phyloP scores from a whole-genome alignment of 1,284 basidiomycete genomes.

The Papiliotrema flavescens region DNA sequence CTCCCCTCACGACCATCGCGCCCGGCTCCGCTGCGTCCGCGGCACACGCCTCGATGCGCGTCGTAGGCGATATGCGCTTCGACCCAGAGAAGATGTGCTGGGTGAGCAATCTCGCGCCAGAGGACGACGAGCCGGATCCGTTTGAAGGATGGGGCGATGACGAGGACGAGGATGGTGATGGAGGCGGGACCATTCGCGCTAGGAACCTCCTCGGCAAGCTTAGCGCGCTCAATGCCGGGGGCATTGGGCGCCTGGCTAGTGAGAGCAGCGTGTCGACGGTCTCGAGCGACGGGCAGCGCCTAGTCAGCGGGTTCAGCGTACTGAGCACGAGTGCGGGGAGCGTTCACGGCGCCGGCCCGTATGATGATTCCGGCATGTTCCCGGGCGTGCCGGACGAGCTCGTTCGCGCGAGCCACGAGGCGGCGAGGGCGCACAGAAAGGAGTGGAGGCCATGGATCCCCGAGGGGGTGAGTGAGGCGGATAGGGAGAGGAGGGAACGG shows the following conservation, averaged over 20 bases:
- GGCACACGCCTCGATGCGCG: conserved; percentile 50
- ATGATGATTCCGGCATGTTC: no score
- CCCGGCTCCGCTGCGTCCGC: conserved; percentile 88
- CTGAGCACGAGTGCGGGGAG: no score
- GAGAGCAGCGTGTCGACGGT: conserved; percentile 53
- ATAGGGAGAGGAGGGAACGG: conserved; percentile 23
- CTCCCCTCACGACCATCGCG: no score
- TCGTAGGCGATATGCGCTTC: conserved; percentile 96
- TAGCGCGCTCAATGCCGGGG: background rate
- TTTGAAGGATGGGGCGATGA: conserved; percentile 86
- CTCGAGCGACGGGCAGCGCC: conserved; percentile 1
- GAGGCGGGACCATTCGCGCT: conserved; percentile 61
- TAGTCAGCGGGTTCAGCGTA: no score
- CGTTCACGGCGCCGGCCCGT: no score
- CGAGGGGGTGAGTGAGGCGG: conserved; percentile 6
- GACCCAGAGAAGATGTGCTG: conserved; percentile 92
- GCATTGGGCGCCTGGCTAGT: conserved; percentile 53
- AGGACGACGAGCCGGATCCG: conserved; percentile 88
- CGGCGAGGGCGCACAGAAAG: conserved; percentile 70
- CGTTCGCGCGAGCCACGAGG: conserved; percentile 61
- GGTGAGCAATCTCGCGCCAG: conserved; percentile 75
- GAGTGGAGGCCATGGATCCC: conserved; percentile 75
- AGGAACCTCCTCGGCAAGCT: conserved; percentile 16
- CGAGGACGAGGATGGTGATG: conserved; percentile 59
- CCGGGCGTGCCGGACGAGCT: no score